Conservation (phyloP, 2,329 filamentous ascomycete species). For the Pleurostoma richardsiae region DNA sequence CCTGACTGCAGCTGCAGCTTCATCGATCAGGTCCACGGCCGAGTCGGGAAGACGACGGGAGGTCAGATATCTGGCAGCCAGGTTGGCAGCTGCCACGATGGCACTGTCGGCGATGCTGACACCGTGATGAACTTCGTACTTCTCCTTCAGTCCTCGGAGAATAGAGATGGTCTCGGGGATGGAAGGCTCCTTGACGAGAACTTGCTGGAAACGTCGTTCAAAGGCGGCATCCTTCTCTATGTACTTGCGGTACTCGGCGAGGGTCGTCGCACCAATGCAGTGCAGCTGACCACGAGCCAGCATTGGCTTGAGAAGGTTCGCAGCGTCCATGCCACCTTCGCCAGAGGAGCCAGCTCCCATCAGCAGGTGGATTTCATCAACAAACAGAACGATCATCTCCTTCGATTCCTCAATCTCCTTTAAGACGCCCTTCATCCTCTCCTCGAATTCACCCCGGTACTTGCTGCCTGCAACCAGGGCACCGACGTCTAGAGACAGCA, state of each 20-base stretch:
- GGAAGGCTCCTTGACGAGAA: slow-evolving; percentile 89
- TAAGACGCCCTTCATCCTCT: slow-evolving; percentile 97
- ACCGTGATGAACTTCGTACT: slow-evolving; percentile 97
- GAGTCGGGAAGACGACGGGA: slow-evolving; percentile 89
- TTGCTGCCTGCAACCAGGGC: slow-evolving; percentile 95
- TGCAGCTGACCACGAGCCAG: slow-evolving; percentile 92
- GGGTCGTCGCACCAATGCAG: slow-evolving; percentile 94
- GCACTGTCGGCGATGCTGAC: slow-evolving; percentile 94
- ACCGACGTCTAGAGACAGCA: slow-evolving; percentile 93
- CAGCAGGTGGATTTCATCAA: slow-evolving; percentile 96
- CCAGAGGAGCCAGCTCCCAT: slow-evolving; percentile 96
- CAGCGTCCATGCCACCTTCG: slow-evolving; percentile 97
- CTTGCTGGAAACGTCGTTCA: slow-evolving; percentile 97
- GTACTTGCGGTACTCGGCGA: slow-evolving; percentile 95
- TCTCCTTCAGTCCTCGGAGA: slow-evolving; percentile 95
- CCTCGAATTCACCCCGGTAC: slow-evolving; percentile 97
- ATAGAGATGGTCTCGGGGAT: slow-evolving; percentile 93
- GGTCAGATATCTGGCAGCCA: slow-evolving; percentile 91
- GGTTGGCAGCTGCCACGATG: slow-evolving; percentile 83
- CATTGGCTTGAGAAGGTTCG: slow-evolving; percentile 97
- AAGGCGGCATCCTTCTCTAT: slow-evolving; percentile 98
- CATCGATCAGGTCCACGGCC: slow-evolving; percentile 92
- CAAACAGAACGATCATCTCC: slow-evolving; percentile 96
- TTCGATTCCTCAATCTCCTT: slow-evolving; percentile 95
- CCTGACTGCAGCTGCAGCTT: slow-evolving; percentile 92